A percentile compares a stretch with the other conserved stretches of the same genome.
Conservation (phyloP, 257 asterid genomes). For the Forsythia viridissima region DNA sequence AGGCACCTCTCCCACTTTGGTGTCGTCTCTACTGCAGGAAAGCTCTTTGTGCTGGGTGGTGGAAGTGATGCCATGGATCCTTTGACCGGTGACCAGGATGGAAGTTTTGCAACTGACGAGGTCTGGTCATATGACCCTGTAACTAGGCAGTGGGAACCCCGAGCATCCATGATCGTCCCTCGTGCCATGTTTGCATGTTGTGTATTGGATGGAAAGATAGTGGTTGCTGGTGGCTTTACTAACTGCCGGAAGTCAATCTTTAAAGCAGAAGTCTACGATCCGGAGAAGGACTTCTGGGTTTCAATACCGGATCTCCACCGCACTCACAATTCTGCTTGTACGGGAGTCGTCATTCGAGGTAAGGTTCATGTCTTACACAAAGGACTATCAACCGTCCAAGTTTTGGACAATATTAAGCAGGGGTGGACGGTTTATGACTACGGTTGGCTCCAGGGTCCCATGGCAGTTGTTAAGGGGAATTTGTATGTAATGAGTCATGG, state of each 20-base stretch:
- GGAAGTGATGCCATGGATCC: slow-evolving; percentile 98
- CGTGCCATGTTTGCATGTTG: slow-evolving; percentile 99
- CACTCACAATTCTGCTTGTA: slow-evolving; percentile 83
- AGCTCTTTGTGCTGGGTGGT: slow-evolving; percentile 90
- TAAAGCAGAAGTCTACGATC: slow-evolving; percentile 89
- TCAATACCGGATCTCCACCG: slow-evolving; percentile 85
- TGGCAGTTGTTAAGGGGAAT: slow-evolving; percentile 85
- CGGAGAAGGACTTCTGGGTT: slow-evolving; percentile 70
- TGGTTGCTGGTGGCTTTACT: slow-evolving; percentile 95
- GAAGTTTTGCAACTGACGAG: slow-evolving; percentile 88
- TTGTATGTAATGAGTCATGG: slow-evolving; percentile 87
- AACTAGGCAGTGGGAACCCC: slow-evolving; percentile 55
- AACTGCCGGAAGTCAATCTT: slow-evolving; percentile 86
- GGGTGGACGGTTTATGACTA: slow-evolving; percentile 86
- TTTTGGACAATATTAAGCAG: slow-evolving; percentile 59
- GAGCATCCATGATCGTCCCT: slow-evolving; percentile 84
- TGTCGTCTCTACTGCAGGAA: slow-evolving; percentile 78
- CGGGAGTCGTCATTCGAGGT: slow-evolving; percentile 74
- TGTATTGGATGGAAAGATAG: slow-evolving; percentile 78
- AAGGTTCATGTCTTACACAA: slow-evolving; percentile 86
- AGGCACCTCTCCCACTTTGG: slow-evolving; percentile 94
- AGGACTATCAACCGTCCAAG: slow-evolving; percentile 85
- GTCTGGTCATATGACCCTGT: slow-evolving; percentile 91
- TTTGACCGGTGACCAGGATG: slow-evolving; percentile 89
- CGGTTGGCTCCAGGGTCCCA: slow-evolving; percentile 95